phyloP scores from a whole-genome alignment of 257 asterid genomes.

The Prunella vulgaris region DNA sequence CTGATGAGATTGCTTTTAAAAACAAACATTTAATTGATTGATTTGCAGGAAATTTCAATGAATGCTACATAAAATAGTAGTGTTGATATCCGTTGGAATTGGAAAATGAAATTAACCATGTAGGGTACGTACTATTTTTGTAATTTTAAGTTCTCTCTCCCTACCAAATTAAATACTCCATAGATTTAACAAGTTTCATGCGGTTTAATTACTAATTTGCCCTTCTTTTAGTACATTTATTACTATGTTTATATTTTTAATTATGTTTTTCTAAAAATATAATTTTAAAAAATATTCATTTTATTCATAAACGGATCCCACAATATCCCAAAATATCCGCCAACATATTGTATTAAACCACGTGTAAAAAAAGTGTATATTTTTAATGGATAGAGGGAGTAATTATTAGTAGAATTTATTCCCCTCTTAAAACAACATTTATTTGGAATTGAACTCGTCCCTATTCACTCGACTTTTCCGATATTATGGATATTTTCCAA shows the following conservation, averaged over 20 bases:
- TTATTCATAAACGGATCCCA: too few species aligned
- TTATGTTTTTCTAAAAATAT: too few species aligned
- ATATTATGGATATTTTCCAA: too few species aligned
- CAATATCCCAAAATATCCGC: too few species aligned
- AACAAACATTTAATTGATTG: conserved; percentile 27
- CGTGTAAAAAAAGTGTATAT: too few species aligned
- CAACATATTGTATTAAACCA: too few species aligned
- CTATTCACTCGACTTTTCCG: too few species aligned
- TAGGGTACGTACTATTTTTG: background rate
- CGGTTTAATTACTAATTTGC: background rate
- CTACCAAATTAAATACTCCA: background rate
- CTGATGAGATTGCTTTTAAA: conserved; percentile 23
- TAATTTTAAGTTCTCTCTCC: background rate
- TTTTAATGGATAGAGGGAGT: too few species aligned
- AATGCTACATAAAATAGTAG: conserved; percentile 19
- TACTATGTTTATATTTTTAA: background rate
- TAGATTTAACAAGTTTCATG: background rate
- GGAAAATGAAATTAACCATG: conserved; percentile 2
- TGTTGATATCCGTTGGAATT: conserved; percentile 23
- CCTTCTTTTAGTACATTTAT: background rate
- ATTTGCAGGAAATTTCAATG: conserved; percentile 28
- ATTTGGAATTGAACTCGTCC: too few species aligned
- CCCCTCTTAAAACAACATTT: too few species aligned
- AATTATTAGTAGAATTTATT: too few species aligned
- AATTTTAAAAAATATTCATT: too few species aligned